Evolutionary conservation across 352 stramenopile species (phyloP), one percentile per base, ranked within the genome.

Genomic region (Globisporangium cystogenes): DNA sequence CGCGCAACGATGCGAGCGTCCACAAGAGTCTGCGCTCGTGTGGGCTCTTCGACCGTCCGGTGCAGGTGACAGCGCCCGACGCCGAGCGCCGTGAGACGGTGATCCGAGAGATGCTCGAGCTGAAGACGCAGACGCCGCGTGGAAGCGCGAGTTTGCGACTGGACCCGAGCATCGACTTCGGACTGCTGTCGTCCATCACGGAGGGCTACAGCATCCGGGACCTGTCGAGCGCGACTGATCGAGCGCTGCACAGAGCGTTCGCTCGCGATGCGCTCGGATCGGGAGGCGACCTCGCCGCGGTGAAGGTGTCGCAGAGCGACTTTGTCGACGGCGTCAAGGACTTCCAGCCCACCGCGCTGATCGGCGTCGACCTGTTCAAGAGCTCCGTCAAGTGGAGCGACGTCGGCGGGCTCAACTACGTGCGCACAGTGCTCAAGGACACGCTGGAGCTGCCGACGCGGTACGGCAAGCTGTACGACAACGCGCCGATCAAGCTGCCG

Each of bases 361-460:
- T 90, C 16, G 82, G 82, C 27, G 83, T 92, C 0, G 75, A 90
- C 60, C 66, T 94, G 3, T 92, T 92, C 59, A 90, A 92, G 61
- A 94, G 82, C 53, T 74, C 62, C n/a, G 69, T 95, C 26, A 78
- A 90, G 53, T 97, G 89, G 89, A 76, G 61, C 39, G 86, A 96
- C 37, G 83, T 97, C 16, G 89, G 89, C 27, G 89, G 87, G 15
- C 68, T 97, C 7, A 62, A 76, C 23, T 62, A 67, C 0, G 86
- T 96, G 33, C 84, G 86, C 27, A 83, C 82, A n/a, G 74, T 89
- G 31, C 70, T 97, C 21, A 93, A 94, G 48, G 87, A 96, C 36
- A 95, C 90, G 7, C 58, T 97, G 23, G 87, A 96, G 67, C 72
- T 95, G 21, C 85, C 83, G 11, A 92, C 83, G 21, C 72, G 68